These are phyloP conservation scores for Morella rubra DNA, from an alignment of 306 rosid genomes.

Conservation along the genomic window DNA sequence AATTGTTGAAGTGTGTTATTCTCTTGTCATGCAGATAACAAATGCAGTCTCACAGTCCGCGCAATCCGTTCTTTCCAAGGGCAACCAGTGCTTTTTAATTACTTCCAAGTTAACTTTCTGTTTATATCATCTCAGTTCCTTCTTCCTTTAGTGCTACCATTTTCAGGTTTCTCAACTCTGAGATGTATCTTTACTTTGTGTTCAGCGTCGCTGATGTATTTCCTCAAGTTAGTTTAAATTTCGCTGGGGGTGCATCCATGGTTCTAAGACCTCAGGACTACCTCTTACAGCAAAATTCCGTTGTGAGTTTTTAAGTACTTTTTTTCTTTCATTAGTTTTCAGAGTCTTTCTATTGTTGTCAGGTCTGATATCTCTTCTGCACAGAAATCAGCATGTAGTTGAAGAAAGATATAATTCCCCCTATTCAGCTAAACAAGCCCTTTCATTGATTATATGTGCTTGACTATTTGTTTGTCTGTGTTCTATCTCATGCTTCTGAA, in stretches of 20 bases:
- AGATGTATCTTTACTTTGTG: conserved; percentile 23
- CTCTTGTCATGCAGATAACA: conserved; percentile 51
- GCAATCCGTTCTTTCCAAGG: conserved; percentile 51
- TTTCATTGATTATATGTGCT: conserved; percentile 1
- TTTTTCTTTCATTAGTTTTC: conserved; percentile 6
- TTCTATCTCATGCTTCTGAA: conserved; percentile 8
- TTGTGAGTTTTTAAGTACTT: conserved; percentile 57
- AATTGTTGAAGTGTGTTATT: neutral
- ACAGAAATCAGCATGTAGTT: conserved; percentile 19
- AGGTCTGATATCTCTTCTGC: conserved; percentile 12
- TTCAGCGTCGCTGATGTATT: conserved; percentile 69
- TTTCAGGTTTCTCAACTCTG: conserved; percentile 21
- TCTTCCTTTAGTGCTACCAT: conserved; percentile 8
- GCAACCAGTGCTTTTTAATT: conserved; percentile 72
- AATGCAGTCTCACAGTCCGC: conserved; percentile 62
- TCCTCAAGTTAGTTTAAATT: conserved; percentile 90
- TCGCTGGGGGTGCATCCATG: conserved; percentile 78
- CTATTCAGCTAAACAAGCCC: conserved; percentile 14
- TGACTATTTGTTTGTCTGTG: neutral
- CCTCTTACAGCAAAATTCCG: conserved; percentile 76
- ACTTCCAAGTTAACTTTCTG: conserved; percentile 53
- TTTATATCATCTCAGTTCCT: conserved; percentile 9
- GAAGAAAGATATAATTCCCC: conserved; percentile 20
- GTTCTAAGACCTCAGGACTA: conserved; percentile 83
- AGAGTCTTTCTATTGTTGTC: neutral